Percentiles rank a stretch among this genome's conserved stretches.
Evolutionary conservation across 2,329 filamentous ascomycete species (phyloP).

Genomic region (Nothomitra cinnamomea): DNA sequence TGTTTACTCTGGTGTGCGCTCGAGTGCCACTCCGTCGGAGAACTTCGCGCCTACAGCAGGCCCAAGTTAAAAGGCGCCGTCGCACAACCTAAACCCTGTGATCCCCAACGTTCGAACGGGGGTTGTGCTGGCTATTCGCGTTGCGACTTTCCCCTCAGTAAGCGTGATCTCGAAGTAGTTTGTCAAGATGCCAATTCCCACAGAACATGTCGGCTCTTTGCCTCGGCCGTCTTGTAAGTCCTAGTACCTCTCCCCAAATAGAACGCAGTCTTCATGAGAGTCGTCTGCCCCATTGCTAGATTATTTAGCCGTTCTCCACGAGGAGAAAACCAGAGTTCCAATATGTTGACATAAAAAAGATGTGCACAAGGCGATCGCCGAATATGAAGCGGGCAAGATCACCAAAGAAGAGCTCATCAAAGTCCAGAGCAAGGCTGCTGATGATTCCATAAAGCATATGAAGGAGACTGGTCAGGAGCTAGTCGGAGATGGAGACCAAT

Average conservation of each 20-base stretch:
- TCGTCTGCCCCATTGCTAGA: neutral
- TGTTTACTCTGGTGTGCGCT: too few relatives aligned
- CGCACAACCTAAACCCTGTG: too few relatives aligned
- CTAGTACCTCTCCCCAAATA: neutral
- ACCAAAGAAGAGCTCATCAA: conserved; percentile 13
- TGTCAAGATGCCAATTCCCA: conserved; percentile 8
- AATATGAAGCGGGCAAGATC: conserved; percentile 16
- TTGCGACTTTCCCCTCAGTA: too few relatives aligned
- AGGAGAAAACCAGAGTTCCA: too few relatives aligned
- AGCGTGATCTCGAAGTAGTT: too few relatives aligned
- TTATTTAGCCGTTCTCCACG: too few relatives aligned
- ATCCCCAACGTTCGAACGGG: too few relatives aligned
- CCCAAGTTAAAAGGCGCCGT: too few relatives aligned
- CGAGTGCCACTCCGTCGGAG: too few relatives aligned
- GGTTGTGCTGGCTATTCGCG: too few relatives aligned
- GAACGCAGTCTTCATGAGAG: neutral
- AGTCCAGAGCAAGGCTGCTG: conserved; percentile 18
- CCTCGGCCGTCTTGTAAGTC: conserved; percentile 7
- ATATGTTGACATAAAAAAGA: conserved; percentile 2
- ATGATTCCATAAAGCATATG: conserved; percentile 16
- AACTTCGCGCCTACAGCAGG: too few relatives aligned
- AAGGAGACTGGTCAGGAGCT: conserved; percentile 15
- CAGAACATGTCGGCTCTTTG: conserved; percentile 9
- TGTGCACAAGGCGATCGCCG: conserved; percentile 17
- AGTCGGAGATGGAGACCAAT: conserved; percentile 19